Percentiles rank a stretch among this genome's conserved stretches.
Conservation (phyloP, 306 rosid genomes). For the Astragalus membranaceus region DNA sequence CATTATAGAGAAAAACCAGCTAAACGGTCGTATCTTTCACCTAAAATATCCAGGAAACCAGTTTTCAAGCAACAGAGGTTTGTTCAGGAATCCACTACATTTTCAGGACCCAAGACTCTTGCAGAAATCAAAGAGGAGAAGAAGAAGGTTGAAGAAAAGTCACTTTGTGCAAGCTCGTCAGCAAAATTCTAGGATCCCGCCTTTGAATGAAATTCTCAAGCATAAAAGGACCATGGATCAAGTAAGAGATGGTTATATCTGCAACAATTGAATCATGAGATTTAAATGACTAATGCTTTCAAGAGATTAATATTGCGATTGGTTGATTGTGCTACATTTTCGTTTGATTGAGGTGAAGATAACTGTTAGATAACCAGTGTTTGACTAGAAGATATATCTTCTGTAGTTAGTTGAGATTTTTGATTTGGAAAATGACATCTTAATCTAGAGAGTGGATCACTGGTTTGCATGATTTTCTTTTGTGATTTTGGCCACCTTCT, state of each 20-base stretch:
- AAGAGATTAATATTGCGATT: background rate
- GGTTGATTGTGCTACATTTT: background rate
- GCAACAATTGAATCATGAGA: constrained; percentile 20
- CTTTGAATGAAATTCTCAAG: constrained; percentile 55
- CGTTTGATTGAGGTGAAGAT: constrained; percentile 17
- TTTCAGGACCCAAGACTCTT: constrained; percentile 70
- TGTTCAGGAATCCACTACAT: constrained; percentile 24
- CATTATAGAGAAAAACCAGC: constrained; percentile 30
- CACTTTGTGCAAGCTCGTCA: constrained; percentile 13
- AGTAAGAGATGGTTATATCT: constrained; percentile 15
- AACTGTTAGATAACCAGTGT: constrained; percentile 13
- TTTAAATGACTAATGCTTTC: too few relatives aligned
- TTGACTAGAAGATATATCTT: background rate
- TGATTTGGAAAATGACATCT: constrained; percentile 7
- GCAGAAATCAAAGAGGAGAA: constrained; percentile 67
- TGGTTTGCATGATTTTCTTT: constrained; percentile 4
- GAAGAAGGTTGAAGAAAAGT: constrained; percentile 36
- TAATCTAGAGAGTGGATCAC: constrained; percentile 11
- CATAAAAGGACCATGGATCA: constrained; percentile 36
- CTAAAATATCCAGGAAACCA: constrained; percentile 39
- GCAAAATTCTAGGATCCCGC: constrained; percentile 59
- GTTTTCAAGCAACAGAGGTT: constrained; percentile 27
- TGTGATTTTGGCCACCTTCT: constrained; percentile 6
- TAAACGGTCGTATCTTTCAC: constrained; percentile 25
- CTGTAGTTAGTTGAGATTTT: background rate